Conservation (phyloP, 768 basidiomycete genomes). For the Asterophora lycoperdoides region DNA sequence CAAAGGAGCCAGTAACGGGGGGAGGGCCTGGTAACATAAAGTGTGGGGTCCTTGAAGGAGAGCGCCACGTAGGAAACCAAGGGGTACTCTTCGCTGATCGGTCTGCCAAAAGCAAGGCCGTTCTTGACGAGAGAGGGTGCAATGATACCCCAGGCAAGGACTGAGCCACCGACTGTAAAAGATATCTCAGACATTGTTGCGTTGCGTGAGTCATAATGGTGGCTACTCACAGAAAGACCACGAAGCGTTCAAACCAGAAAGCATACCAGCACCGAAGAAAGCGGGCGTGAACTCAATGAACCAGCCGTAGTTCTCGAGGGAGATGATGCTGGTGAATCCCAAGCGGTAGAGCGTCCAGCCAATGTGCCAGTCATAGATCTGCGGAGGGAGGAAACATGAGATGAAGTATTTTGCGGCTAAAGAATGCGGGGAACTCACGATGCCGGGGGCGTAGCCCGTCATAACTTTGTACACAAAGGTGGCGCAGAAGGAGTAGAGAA, state of each 20-base stretch:
- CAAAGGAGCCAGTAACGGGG: constrained; percentile 61
- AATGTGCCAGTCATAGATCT: constrained; percentile 62
- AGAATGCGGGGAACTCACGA: constrained; percentile 30
- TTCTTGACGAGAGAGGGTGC: constrained; percentile 49
- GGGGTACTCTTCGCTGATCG: constrained; percentile 35
- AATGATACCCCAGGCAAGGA: constrained; percentile 56
- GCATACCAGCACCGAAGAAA: constrained; percentile 58
- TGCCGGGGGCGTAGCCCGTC: constrained; percentile 55
- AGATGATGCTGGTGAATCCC: constrained; percentile 56
- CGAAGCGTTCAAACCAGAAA: constrained; percentile 52
- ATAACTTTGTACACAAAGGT: constrained; percentile 51
- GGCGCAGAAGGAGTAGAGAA: constrained; percentile 42
- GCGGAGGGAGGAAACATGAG: not conserved
- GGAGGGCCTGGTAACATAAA: constrained; percentile 41
- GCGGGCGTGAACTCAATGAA: constrained; percentile 51
- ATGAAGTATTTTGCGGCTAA: no score
- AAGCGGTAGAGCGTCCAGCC: constrained; percentile 57
- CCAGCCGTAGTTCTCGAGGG: constrained; percentile 58
- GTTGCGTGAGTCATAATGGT: not conserved
- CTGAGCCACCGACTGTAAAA: constrained; percentile 41
- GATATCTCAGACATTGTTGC: not conserved
- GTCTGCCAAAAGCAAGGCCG: constrained; percentile 44
- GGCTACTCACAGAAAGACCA: constrained; percentile 50
- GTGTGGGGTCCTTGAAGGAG: constrained; percentile 40
- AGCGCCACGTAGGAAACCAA: constrained; percentile 41